Conservation (phyloP, 2,329 filamentous ascomycete genomes). For the Nemania sp. region DNA sequence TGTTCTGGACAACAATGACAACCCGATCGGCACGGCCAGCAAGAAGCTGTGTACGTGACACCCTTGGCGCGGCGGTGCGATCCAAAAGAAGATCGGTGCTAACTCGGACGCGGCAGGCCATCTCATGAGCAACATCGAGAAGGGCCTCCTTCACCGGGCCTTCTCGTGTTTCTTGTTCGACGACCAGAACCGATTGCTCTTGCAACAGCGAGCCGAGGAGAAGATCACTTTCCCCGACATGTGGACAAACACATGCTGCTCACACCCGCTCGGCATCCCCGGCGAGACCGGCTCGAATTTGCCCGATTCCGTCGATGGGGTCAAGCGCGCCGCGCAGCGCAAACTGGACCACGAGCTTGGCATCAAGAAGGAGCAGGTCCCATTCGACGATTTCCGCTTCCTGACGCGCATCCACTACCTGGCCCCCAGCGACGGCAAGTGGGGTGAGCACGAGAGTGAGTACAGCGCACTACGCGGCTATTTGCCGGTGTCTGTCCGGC, state of each 20-base stretch:
- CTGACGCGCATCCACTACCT: slow-evolving; percentile 98
- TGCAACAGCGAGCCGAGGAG: slow-evolving; percentile 92
- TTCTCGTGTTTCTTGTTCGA: slow-evolving; percentile 99
- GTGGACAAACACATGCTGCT: slow-evolving; percentile 99
- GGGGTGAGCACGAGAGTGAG: slow-evolving; percentile 98
- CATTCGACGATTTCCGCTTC: slow-evolving; percentile 88
- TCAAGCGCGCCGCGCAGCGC: slow-evolving; percentile 87
- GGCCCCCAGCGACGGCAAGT: slow-evolving; percentile 94
- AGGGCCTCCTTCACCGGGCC: slow-evolving; percentile 91
- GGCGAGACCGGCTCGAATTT: slow-evolving; percentile 87
- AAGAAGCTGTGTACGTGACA: slow-evolving; percentile 85
- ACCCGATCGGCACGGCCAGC: slow-evolving; percentile 92
- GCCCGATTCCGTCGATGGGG: slow-evolving; percentile 77
- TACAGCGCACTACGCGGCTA: background rate
- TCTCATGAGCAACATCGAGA: slow-evolving; percentile 97
- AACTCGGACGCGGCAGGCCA: slow-evolving; percentile 66
- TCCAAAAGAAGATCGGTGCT: slow-evolving; percentile 1
- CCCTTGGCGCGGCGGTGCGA: background rate
- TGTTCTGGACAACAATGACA: slow-evolving; percentile 88
- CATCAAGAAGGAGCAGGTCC: slow-evolving; percentile 86
- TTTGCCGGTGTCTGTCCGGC: background rate
- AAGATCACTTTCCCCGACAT: slow-evolving; percentile 99
- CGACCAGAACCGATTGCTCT: slow-evolving; percentile 84
- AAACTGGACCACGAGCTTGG: slow-evolving; percentile 95
- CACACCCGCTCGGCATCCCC: slow-evolving; percentile 88